phyloP scores from a whole-genome alignment of 1,284 basidiomycete genomes.

The Ganoderma meredithae region DNA sequence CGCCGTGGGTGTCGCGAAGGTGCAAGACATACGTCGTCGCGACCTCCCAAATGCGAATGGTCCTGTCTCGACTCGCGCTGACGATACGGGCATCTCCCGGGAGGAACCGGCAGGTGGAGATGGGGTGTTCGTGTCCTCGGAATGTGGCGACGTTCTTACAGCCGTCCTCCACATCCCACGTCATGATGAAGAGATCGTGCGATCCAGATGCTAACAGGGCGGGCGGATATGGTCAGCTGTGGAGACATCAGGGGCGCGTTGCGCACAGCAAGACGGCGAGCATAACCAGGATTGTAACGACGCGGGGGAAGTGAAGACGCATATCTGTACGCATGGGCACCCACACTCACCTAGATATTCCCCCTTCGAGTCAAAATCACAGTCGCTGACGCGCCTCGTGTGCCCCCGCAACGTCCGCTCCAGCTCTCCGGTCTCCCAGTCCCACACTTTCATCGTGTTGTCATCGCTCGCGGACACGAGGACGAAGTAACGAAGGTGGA shows the following conservation, averaged over 20 bases:
- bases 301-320: not conserved
- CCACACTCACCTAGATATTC: conserved; percentile 60
- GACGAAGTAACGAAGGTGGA: conserved; percentile 74
- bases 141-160: conserved; percentile 76
- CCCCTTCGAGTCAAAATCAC: conserved; percentile 76
- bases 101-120: conserved; percentile 72
- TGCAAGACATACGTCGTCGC: conserved; percentile 59
- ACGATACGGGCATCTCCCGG: conserved; percentile 73
- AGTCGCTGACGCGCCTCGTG: conserved; percentile 75
- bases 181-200: conserved; percentile 76
- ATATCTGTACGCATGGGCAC: not conserved
- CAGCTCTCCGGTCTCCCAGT: conserved; percentile 81
- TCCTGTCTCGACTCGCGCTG: conserved; percentile 74
- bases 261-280: not conserved
- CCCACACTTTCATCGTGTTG: conserved; percentile 68
- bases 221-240: not conserved
- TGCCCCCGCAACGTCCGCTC: conserved; percentile 81
- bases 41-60: conserved; percentile 77
- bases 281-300: not conserved
- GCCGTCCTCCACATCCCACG: conserved; percentile 77
- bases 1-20: not conserved
- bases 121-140: conserved; percentile 78
- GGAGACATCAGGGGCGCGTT: not conserved
- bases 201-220: conserved; percentile 66
- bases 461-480: conserved; percentile 62